Conservation (phyloP, 345 rosid species). For the Gossypium sturtianum region DNA sequence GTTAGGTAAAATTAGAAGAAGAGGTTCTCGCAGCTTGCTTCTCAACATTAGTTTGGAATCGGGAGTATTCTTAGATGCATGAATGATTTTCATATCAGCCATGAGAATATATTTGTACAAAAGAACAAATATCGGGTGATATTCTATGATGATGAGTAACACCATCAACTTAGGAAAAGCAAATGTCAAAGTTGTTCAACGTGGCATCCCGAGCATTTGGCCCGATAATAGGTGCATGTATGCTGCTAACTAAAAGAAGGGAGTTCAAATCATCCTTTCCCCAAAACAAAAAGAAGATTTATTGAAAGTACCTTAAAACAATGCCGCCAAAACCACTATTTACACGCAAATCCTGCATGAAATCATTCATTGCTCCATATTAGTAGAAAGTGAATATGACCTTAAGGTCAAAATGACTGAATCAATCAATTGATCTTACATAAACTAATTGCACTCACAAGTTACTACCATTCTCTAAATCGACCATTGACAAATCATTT, state of each 20-base stretch:
- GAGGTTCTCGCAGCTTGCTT: background rate
- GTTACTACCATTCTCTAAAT: background rate
- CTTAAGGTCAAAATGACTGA: background rate
- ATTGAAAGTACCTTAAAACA: slow-evolving; percentile 57
- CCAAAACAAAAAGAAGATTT: background rate
- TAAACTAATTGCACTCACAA: background rate
- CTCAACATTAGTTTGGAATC: background rate
- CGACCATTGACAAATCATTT: background rate
- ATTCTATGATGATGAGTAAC: background rate
- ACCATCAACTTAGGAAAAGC: background rate
- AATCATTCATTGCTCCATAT: background rate
- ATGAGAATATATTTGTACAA: background rate
- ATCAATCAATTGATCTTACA: background rate
- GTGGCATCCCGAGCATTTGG: background rate
- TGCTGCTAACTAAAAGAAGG: background rate
- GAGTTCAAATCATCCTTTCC: background rate
- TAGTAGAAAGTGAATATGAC: background rate
- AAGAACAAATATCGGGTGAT: background rate
- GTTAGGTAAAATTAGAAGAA: background rate
- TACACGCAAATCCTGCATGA: slow-evolving; percentile 80
- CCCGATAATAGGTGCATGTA: background rate
- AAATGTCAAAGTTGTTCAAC: background rate
- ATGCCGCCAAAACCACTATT: slow-evolving; percentile 80
- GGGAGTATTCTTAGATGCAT: background rate
- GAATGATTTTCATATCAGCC: background rate